A percentile compares a stretch with the other conserved stretches of the same genome.
Evolutionary conservation across 139 green algal species (phyloP).

Genomic region (Yamagishiella unicocca): DNA sequence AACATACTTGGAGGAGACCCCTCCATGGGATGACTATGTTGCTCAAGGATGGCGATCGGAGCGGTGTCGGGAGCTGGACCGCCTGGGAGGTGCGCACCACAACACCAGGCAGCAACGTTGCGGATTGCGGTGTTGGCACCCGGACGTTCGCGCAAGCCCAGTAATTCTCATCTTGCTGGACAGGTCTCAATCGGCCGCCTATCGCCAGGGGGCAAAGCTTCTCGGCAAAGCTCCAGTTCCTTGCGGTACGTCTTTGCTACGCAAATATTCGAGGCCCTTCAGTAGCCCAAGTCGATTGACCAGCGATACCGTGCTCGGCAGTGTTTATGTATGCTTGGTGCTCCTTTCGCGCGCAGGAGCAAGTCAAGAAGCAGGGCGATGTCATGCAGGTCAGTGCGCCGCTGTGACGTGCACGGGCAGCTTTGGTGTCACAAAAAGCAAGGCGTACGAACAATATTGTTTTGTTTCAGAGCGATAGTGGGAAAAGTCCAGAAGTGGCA

Average conservation of each 20-base stretch:
- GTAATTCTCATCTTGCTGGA: neutral
- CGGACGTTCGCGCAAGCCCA: neutral
- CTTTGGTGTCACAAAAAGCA: too few species aligned
- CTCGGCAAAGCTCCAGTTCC: slow-evolving; percentile 22
- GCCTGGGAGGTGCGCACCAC: slow-evolving; percentile 23
- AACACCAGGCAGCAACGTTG: too few species aligned
- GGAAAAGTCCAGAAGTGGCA: too few species aligned
- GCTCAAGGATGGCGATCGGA: neutral
- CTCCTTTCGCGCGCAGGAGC: neutral
- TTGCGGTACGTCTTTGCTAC: slow-evolving; percentile 32
- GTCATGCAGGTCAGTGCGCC: slow-evolving; percentile 36
- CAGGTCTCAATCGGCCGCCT: slow-evolving; percentile 31
- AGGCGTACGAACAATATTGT: too few species aligned
- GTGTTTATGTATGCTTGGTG: neutral
- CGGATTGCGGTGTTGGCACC: neutral
- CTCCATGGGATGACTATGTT: neutral
- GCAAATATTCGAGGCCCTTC: neutral
- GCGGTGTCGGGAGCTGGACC: slow-evolving; percentile 10
- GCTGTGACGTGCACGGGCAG: neutral
- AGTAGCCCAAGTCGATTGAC: neutral
- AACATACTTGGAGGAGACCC: neutral
- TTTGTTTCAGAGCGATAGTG: too few species aligned
- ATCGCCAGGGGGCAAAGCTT: slow-evolving; percentile 36
- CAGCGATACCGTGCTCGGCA: neutral
- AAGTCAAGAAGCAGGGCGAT: slow-evolving; percentile 44